phyloP scores from a whole-genome alignment of 1,284 basidiomycete species.

The Lignosus rhinocerotis region DNA sequence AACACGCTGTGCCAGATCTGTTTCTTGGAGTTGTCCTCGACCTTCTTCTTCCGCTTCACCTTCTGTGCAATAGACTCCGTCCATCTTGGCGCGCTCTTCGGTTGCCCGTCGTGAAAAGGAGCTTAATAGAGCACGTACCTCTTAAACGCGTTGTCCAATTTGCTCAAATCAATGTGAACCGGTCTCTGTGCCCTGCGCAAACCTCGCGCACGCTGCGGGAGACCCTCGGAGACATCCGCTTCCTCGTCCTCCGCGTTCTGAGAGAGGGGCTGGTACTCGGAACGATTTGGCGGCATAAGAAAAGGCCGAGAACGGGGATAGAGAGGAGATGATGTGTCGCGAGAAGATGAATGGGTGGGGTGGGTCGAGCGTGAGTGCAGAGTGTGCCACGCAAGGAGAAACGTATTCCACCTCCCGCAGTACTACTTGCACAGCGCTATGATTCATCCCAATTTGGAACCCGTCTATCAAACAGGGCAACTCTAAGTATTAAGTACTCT shows the following conservation, averaged over 20 bases:
- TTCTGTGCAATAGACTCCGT: constrained; percentile 84
- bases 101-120: neutral
- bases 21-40: constrained; percentile 60
- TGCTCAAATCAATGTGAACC: constrained; percentile 72
- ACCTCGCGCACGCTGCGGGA: constrained; percentile 36
- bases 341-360: constrained; percentile 1
- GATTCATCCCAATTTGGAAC: constrained; percentile 10
- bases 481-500: too few relatives aligned
- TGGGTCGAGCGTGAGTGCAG: neutral
- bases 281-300: constrained; percentile 46
- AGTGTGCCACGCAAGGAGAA: constrained; percentile 21
- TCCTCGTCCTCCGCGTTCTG: constrained; percentile 56
- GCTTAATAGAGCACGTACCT: constrained; percentile 42
- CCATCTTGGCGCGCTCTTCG: constrained; percentile 52
- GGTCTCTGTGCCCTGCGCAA: constrained; percentile 51
- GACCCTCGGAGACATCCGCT: constrained; percentile 45
- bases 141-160: constrained; percentile 81
- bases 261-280: constrained; percentile 69
- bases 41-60: constrained; percentile 78
- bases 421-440: constrained; percentile 1
- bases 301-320: neutral
- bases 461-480: constrained; percentile 11
- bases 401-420: constrained; percentile 6
- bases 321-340: neutral
- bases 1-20: constrained; percentile 81